phyloP scores from a whole-genome alignment of 78 protist species.

The Bigelowiella natans region DNA sequence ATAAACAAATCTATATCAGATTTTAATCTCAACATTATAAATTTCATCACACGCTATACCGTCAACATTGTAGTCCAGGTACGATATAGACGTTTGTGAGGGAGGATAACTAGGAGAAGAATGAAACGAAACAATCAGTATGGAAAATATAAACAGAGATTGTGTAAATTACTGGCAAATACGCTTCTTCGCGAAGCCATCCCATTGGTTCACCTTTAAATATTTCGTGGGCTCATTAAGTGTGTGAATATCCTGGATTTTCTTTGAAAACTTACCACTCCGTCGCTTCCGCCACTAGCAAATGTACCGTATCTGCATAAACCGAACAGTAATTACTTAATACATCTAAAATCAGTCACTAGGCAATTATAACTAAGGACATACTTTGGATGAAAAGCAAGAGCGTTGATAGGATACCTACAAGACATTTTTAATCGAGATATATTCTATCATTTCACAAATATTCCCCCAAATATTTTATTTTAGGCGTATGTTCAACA shows the following conservation, averaged over 20 bases:
- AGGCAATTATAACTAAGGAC: neutral
- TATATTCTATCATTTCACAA: too few relatives aligned
- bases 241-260: neutral
- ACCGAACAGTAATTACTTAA: neutral
- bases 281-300: slow-evolving; percentile 54
- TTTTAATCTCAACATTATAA: neutral
- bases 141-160: neutral
- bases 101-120: neutral
- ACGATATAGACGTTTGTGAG: neutral
- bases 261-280: neutral
- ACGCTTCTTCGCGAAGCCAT: slow-evolving; percentile 13
- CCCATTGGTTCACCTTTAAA: slow-evolving; percentile 27
- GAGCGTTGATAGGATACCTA: neutral
- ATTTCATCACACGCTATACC: neutral
- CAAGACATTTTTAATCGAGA: too few relatives aligned
- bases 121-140: neutral
- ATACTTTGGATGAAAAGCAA: neutral
- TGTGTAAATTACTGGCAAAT: slow-evolving; percentile 11
- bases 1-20: neutral
- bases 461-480: too few relatives aligned
- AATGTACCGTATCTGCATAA: slow-evolving; percentile 22
- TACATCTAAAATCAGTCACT: neutral
- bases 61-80: neutral
- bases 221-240: neutral
- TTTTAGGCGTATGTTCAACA: too few relatives aligned